Evolutionary conservation across 495 filamentous ascomycete species (phyloP), one percentile per base, ranked within the genome.

Genomic region (Platismatia glauca): DNA sequence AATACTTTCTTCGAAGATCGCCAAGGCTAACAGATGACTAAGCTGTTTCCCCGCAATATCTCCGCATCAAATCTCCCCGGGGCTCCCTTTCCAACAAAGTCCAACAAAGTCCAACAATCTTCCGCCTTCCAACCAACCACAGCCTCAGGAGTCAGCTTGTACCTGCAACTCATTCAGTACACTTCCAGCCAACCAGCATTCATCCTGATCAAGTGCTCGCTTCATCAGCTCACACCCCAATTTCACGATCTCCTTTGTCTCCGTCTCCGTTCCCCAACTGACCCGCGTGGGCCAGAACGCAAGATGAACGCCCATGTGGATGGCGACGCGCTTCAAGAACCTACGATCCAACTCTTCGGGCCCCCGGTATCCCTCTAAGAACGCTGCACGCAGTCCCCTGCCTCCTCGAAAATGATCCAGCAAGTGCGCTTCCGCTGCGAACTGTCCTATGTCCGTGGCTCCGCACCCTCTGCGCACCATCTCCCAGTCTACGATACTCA

Each of bases 401-500:
- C 60, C 60, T 2, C 74, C 71, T 9, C 69, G 63, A 60, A 76
- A 76, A 9, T 64, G 64, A 64, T 76, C 74, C 2, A 76, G 59
- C 20, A 75, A 63, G 27, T 64, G 74, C 18, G 74, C 71, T 60
- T 75, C 74, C 16, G 72, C 71, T 12, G 70, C 70, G 57, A 76
- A 76, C 46, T 73, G 74, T 31, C 64, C 74, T 12, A 76, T 65
- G 61, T 76, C 74, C 41, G 69, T 73, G 18, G 71, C 74, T 29
- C 68, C 67, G 38, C 56, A 65, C 2, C 74, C 74, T 33, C 71
- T 62, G 11, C 74, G 61, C 33, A 65, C 64, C 59, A 75, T 72
- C 64, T 76, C 72, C 74, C 71, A 76, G 55, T 76, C 74, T 29
- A 74, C 69, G 39, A 76, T 61, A 13, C 61, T 74, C 34, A 74